Percentiles rank a stretch among this genome's conserved stretches.
Evolutionary conservation across 306 rosid genomes (phyloP).

Genomic region (Citrullus colocynthis): DNA sequence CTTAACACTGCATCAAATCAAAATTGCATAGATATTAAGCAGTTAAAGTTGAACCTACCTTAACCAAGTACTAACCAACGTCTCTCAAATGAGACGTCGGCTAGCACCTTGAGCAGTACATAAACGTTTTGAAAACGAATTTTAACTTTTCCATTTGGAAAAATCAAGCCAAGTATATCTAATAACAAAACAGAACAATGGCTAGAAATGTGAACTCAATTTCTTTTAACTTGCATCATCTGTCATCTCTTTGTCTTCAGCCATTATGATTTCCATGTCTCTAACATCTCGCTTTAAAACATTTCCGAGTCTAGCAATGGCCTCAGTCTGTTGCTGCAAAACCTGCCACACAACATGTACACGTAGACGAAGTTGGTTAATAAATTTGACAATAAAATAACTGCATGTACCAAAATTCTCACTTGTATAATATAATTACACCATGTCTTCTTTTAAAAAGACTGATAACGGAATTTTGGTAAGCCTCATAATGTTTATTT

Average conservation of each 20-base stretch:
- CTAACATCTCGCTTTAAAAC: conserved; percentile 84
- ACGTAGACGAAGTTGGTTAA: neutral
- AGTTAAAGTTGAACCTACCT: neutral
- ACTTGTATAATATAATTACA: neutral
- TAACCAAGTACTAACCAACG: neutral
- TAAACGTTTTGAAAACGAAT: neutral
- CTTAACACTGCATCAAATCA: neutral
- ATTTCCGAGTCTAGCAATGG: conserved; percentile 76
- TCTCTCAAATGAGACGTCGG: neutral
- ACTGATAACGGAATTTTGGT: neutral
- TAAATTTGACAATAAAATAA: neutral
- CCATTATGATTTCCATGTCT: conserved; percentile 84
- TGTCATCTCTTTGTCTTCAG: conserved; percentile 34
- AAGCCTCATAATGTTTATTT: neutral
- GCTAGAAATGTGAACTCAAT: conserved; percentile 23
- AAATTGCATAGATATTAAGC: neutral
- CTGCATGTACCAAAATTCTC: neutral
- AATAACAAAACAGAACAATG: conserved; percentile 26
- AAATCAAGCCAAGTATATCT: neutral
- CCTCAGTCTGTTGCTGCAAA: conserved; percentile 89
- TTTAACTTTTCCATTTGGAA: neutral
- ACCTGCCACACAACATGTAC: conserved; percentile 35
- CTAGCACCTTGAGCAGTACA: neutral
- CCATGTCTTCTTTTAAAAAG: neutral
- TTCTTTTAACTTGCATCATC: conserved; percentile 17